phyloP scores from a whole-genome alignment of 306 rosid species.

The Phaseolus lunatus region DNA sequence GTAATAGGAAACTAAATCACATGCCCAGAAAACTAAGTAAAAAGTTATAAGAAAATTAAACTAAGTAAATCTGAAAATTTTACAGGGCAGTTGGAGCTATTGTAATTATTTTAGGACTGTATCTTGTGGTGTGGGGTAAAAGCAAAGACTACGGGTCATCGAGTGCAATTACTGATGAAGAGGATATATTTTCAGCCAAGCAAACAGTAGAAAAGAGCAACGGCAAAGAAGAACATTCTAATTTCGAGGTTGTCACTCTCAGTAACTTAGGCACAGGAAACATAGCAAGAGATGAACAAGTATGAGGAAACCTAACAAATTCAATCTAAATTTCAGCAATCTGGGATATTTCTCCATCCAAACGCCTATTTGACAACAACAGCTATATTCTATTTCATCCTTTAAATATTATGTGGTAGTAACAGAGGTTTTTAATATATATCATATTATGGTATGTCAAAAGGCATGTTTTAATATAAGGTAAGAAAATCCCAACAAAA shows the following conservation, averaged over 20 bases:
- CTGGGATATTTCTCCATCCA: not conserved
- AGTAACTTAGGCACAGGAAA: slow-evolving; percentile 37
- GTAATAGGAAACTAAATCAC: slow-evolving; percentile 50
- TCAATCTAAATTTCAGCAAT: slow-evolving; percentile 8
- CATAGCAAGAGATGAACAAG: slow-evolving; percentile 41
- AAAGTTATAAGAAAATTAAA: not conserved
- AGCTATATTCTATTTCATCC: slow-evolving; percentile 24
- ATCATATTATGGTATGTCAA: slow-evolving; percentile 28
- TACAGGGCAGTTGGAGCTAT: slow-evolving; percentile 80
- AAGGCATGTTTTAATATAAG: slow-evolving; percentile 13
- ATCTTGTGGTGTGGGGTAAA: slow-evolving; percentile 93
- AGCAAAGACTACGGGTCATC: slow-evolving; percentile 61
- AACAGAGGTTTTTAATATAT: slow-evolving; percentile 19
- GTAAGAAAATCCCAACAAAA: slow-evolving; percentile 30
- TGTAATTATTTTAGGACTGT: slow-evolving; percentile 70
- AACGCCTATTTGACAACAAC: slow-evolving; percentile 36
- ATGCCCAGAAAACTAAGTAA: not conserved
- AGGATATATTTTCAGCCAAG: slow-evolving; percentile 43
- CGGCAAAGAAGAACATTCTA: slow-evolving; percentile 42
- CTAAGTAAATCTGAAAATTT: slow-evolving; percentile 15
- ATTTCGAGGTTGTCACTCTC: slow-evolving; percentile 46
- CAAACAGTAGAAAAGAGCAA: slow-evolving; percentile 40
- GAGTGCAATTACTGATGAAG: slow-evolving; percentile 42
- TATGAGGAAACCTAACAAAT: slow-evolving; percentile 36
- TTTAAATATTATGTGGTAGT: slow-evolving; percentile 33